These are phyloP conservation scores for Euphorbia lathyris DNA, from an alignment of 345 rosid species.

Conservation along the genomic window DNA sequence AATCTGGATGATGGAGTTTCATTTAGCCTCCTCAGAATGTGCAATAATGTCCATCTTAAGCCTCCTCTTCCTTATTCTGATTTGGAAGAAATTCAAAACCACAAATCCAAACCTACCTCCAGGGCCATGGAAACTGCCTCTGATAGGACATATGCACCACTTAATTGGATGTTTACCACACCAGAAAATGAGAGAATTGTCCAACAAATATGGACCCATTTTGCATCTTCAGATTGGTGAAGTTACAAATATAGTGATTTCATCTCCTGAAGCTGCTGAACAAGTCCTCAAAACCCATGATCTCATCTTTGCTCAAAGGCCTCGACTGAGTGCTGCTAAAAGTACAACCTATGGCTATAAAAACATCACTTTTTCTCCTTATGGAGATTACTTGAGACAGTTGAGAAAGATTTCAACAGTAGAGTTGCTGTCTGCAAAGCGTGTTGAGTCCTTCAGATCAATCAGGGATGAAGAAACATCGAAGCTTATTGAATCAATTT, in stretches of 20 bases:
- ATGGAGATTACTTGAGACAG: constrained; percentile 11
- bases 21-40: no score
- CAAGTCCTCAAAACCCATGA: no score
- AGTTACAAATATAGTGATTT: not conserved
- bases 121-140: not conserved
- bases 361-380: not conserved
- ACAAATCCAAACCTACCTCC: not conserved
- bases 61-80: not conserved
- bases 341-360: not conserved
- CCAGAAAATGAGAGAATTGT: not conserved
- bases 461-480: not conserved
- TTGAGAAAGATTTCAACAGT: not conserved
- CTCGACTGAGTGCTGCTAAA: not conserved
- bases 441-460: not conserved
- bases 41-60: no score
- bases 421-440: not conserved
- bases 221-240: not conserved
- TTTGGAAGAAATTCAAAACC: not conserved
- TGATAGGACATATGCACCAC: not conserved
- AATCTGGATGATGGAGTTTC: no score
- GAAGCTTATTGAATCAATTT: not conserved
- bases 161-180: no score
- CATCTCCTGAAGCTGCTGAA: no score
- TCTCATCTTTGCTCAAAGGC: no score
- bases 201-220: not conserved